Evolutionary conservation across 441 rosid genomes (phyloP), one percentile per base, ranked within the genome.

Genomic region (Daphne laureola): DNA sequence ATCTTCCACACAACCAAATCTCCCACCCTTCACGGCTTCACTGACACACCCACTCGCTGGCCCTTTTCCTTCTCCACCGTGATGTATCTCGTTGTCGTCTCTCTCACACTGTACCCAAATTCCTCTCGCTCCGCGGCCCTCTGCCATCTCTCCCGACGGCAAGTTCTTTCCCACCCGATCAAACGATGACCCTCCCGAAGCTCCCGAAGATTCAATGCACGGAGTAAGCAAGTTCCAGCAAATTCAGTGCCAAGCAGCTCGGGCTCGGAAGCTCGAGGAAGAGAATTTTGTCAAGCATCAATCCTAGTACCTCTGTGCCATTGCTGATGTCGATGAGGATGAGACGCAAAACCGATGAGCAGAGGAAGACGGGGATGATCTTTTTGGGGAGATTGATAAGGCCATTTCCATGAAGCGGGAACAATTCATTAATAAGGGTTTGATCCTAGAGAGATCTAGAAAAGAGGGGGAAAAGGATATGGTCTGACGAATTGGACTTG

Each of bases 161-260:
- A 80, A 69, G 50, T 82, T 73, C 12, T 74, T 79, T 59, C 94
- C 97, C 4, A 73, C 63, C 53, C 79, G 96, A 0, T 64, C 94
- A 1, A 87, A 73, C 51, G 84, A 83, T 52, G 98, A 92, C 66
- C 98, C 96, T 0, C 96, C 96, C 0, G 98, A 86, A 62, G 96
- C 92, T 0, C 74, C 90, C 0, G 96, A 88, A 43, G 98, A 86
- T 44, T 54, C 96, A 18, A 75, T 77, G 55, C 96, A 92, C 57
- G 98, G 96, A 5, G 76, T 88, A 0, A 77, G 83, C 14, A 89
- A 77, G 57, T 89, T 86, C 59, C 73, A 72, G 58, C 96, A 86
- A 75, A 78, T 92, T 14, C 76, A 81, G 35, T 78, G 81, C 62
- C 96, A 79, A 58, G 95, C 96, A 13, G 62, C 86, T 43, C 83